Evolutionary conservation across 495 filamentous ascomycete genomes (phyloP), one percentile per base, ranked within the genome.

Genomic region (Cladorrhinum samala): DNA sequence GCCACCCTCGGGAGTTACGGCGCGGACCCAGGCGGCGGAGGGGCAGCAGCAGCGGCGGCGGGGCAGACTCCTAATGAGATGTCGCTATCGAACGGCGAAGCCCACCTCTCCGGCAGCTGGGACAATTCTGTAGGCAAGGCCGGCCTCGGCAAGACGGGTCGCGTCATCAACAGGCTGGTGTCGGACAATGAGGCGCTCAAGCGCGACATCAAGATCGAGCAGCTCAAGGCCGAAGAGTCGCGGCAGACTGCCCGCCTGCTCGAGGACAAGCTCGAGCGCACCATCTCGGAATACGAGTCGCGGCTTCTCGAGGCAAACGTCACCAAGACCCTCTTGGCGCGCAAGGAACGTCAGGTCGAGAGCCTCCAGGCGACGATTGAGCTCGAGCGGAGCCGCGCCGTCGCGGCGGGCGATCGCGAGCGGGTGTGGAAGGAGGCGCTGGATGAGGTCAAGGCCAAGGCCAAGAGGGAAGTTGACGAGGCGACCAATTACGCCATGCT

Each of bases 131-230:
- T 92, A 37, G 89, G 89, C 38, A 83, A 87, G 49, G 89, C 89
- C 24, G 83, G 83, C 9, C 81, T 87, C 0, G 91, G 91, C 52
- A 95, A 95, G 71, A 93, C 87, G 2, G 90, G 91, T n/a, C 82
- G 91, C 13, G 91, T 96, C 13, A 95, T 96, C 61, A 90, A 95
- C 65, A 82, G 83, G 50, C 67, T 96, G 30, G 89, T 93, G 70
- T 87, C 85, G 33, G 91, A 96, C 58, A 93, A 92, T 60, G 91
- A 95, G 46, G 81, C 84, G 23, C 72, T 94, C 42, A 88, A 83
- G 53, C 83, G 91, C 38, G 91, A 95, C 55, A 79, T 90, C 49
- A 79, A 84, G 52, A 75, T 91, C 19, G 85, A 91, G 64, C 80
- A 79, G 25, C 75, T 86, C 16, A 79, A 81, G 16, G 77, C 85